phyloP scores from a whole-genome alignment of 495 filamentous ascomycete genomes.

The Annulohypoxylon stygium region DNA sequence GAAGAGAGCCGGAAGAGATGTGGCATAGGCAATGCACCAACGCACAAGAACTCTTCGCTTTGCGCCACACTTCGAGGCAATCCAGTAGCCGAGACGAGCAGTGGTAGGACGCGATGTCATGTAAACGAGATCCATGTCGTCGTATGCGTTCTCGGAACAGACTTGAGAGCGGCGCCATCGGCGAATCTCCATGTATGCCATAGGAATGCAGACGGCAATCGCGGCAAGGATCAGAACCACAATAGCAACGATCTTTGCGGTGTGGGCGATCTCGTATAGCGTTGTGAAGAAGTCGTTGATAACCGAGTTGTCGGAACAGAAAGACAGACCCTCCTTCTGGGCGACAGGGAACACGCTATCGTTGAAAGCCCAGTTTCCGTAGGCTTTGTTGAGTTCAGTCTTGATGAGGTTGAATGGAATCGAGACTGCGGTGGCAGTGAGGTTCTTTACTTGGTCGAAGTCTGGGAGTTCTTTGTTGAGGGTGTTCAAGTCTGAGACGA shows the following conservation, averaged over 20 bases:
- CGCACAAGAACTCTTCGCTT: slow-evolving; percentile 78
- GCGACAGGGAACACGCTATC: slow-evolving; percentile 82
- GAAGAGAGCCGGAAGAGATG: slow-evolving; percentile 86
- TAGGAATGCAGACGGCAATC: slow-evolving; percentile 76
- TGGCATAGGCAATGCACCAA: slow-evolving; percentile 90
- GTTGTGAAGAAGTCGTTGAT: slow-evolving; percentile 89
- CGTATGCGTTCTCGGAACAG: slow-evolving; percentile 72
- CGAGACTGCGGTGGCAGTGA: slow-evolving; percentile 76
- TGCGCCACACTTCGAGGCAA: slow-evolving; percentile 75
- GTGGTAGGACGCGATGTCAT: slow-evolving; percentile 85
- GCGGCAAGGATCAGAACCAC: slow-evolving; percentile 77
- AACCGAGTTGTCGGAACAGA: slow-evolving; percentile 86
- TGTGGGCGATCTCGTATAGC: slow-evolving; percentile 69
- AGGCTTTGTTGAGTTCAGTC: slow-evolving; percentile 72
- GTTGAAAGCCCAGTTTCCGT: slow-evolving; percentile 82
- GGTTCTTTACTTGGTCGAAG: slow-evolving; percentile 84
- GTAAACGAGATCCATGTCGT: slow-evolving; percentile 91
- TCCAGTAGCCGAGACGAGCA: slow-evolving; percentile 75
- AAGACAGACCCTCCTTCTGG: slow-evolving; percentile 80
- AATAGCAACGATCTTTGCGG: slow-evolving; percentile 79
- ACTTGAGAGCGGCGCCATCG: slow-evolving; percentile 79
- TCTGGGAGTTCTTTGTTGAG: slow-evolving; percentile 83
- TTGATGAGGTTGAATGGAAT: slow-evolving; percentile 84
- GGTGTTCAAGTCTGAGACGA: slow-evolving; percentile 73
- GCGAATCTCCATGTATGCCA: slow-evolving; percentile 83